Evolutionary conservation across 2,329 filamentous ascomycete genomes (phyloP).

Genomic region (Coniochaeta sp.): DNA sequence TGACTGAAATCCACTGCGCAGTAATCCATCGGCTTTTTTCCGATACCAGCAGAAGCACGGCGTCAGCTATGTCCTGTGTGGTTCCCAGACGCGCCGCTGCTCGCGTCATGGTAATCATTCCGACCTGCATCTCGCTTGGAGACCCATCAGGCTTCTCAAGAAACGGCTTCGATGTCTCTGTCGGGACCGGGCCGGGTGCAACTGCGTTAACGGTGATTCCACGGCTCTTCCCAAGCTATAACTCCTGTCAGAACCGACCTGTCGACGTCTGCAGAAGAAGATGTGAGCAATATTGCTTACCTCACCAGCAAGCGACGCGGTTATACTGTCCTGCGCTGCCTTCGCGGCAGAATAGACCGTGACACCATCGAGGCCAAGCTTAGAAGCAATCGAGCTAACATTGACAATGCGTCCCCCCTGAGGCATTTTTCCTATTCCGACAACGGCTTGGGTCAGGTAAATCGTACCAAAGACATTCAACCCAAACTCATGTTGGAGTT

Average conservation of each 20-base stretch:
- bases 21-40: slow-evolving; percentile 27
- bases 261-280: neutral
- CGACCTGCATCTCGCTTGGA: neutral
- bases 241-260: neutral
- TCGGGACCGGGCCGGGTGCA: slow-evolving; percentile 20
- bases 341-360: slow-evolving; percentile 7
- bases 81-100: slow-evolving; percentile 17
- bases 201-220: slow-evolving; percentile 26
- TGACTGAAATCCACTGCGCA: slow-evolving; percentile 22
- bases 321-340: slow-evolving; percentile 7
- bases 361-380: slow-evolving; percentile 3
- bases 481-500: slow-evolving; percentile 15
- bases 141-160: slow-evolving; percentile 3
- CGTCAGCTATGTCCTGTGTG: slow-evolving; percentile 22
- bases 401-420: slow-evolving; percentile 27
- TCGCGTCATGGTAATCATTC: slow-evolving; percentile 14
- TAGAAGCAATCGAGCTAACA: slow-evolving; percentile 21
- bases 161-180: slow-evolving; percentile 12
- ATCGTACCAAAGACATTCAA: slow-evolving; percentile 19
- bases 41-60: slow-evolving; percentile 19
- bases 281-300: neutral
- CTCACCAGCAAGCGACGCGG: slow-evolving; percentile 2
- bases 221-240: slow-evolving; percentile 17
- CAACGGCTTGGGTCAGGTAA: slow-evolving; percentile 17
- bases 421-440: slow-evolving; percentile 19